Percentiles rank a stretch among this genome's conserved stretches.
phyloP scores from a whole-genome alignment of 2,329 filamentous ascomycete genomes.

The Claviceps capensis region DNA sequence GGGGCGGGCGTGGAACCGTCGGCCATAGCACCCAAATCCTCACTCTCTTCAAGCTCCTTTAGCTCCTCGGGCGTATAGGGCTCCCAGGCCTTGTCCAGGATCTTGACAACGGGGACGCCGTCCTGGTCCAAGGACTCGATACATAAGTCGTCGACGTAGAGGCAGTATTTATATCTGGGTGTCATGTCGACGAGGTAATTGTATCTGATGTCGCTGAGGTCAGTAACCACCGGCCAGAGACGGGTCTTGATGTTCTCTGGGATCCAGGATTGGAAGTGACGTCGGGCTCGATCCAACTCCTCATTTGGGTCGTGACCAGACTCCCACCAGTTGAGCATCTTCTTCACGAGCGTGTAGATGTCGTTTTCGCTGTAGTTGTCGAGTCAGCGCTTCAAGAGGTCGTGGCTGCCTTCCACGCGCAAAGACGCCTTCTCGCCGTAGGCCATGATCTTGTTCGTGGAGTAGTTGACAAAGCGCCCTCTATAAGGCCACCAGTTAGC shows the following conservation, averaged over 20 bases:
- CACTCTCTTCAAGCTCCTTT: too few species aligned
- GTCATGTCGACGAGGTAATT: background rate
- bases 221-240: background rate
- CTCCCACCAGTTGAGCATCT: too few species aligned
- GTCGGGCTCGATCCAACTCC: background rate
- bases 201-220: background rate
- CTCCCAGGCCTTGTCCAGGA: background rate
- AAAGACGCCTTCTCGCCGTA: too few species aligned
- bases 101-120: background rate
- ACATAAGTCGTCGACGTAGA: background rate
- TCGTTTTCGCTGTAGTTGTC: too few species aligned
- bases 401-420: too few species aligned
- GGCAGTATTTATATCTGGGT: conserved; percentile 2
- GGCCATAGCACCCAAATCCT: background rate
- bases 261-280: conserved; percentile 2
- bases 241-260: background rate
- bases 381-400: too few species aligned
- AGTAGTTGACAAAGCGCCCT: too few species aligned
- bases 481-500: too few species aligned
- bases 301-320: too few species aligned
- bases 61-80: background rate
- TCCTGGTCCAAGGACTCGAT: background rate
- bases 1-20: background rate
- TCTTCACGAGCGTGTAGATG: too few species aligned
- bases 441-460: too few species aligned